Conservation (phyloP, 345 rosid genomes). For the Murraya koenigii region DNA sequence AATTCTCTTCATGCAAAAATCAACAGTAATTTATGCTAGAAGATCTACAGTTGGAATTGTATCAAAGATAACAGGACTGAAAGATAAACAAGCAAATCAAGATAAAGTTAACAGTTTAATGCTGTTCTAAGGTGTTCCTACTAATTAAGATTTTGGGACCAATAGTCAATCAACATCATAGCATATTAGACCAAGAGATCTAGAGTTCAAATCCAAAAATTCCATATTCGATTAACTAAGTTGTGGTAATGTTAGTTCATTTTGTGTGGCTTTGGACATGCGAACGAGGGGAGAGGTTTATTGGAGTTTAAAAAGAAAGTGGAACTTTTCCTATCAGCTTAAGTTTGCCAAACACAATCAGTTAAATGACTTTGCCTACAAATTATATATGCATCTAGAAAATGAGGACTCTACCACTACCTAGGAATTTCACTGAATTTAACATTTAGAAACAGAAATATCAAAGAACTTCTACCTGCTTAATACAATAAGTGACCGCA, state of each 20-base stretch:
- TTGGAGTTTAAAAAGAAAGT: not conserved
- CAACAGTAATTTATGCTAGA: not conserved
- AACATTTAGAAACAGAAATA: conserved; percentile 2
- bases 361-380: not conserved
- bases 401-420: not conserved
- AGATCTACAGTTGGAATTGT: not conserved
- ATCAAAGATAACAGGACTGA: not conserved
- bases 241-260: not conserved
- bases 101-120: not conserved
- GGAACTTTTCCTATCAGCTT: not conserved
- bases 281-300: not conserved
- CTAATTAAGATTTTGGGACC: not conserved
- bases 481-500: conserved; percentile 95
- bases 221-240: not conserved
- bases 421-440: not conserved
- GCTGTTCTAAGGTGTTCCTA: not conserved
- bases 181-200: not conserved
- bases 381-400: not conserved
- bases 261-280: not conserved
- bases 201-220: not conserved
- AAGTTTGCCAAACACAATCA: not conserved
- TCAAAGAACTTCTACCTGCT: conserved; percentile 58
- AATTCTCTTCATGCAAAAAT: too few species aligned
- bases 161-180: not conserved
- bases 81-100: conserved; percentile 4